These are phyloP conservation scores for Lepidium campestre DNA, from an alignment of 441 rosid genomes.

Conservation along the genomic window DNA sequence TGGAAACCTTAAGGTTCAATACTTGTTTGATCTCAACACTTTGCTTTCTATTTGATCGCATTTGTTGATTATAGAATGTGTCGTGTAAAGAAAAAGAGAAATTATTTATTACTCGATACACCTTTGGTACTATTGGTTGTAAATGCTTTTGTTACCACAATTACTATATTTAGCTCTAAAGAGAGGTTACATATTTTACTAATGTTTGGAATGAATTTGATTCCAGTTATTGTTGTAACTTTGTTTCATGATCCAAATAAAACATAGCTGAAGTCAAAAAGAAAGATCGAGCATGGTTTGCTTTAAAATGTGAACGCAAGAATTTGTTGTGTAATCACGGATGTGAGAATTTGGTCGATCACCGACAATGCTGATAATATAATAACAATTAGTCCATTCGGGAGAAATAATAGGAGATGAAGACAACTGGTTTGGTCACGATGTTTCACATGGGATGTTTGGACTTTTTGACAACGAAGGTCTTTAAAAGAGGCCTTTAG, in stretches of 20 bases:
- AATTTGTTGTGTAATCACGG: background rate
- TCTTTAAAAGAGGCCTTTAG: background rate
- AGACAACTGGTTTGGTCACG: conserved; percentile 17
- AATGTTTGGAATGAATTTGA: background rate
- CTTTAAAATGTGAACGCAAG: background rate
- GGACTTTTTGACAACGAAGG: background rate
- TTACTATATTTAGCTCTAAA: conserved; percentile 13
- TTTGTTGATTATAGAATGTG: conserved; percentile 18
- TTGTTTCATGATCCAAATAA: background rate
- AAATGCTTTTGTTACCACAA: conserved; percentile 15
- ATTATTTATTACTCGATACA: background rate
- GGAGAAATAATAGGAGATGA: background rate
- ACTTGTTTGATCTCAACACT: conserved; percentile 10
- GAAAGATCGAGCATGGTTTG: too few relatives aligned
- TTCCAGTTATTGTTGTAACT: background rate
- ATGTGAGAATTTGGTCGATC: background rate
- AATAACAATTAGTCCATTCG: background rate
- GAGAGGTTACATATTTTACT: background rate
- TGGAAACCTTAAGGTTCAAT: conserved; percentile 8
- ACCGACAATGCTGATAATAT: conserved; percentile 9
- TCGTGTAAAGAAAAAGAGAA: conserved; percentile 1
- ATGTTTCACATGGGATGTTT: conserved; percentile 26
- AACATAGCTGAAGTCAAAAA: too few relatives aligned
- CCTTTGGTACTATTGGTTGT: conserved; percentile 8
- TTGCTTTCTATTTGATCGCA: background rate